Evolutionary conservation across 2,329 filamentous ascomycete species (phyloP).

Genomic region (Diaporthe helianthi): DNA sequence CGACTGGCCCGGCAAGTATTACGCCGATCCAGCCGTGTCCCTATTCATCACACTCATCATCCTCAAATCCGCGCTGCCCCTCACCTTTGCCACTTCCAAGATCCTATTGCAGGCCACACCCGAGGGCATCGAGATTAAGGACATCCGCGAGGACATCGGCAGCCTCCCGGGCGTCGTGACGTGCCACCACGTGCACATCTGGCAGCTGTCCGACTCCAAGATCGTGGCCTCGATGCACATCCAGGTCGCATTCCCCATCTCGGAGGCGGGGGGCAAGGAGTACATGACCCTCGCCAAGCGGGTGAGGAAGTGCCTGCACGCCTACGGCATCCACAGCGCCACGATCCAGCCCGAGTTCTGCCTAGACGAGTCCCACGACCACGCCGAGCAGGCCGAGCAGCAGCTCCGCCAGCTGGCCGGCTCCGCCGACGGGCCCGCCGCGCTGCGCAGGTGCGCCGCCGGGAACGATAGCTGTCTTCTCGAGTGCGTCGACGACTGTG

Average conservation of each 20-base stretch:
- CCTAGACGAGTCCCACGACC: constrained; percentile 55
- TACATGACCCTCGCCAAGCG: constrained; percentile 92
- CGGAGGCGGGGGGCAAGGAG: constrained; percentile 75
- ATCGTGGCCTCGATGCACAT: constrained; percentile 93
- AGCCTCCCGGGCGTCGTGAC: constrained; percentile 83
- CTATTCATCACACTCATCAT: constrained; percentile 89
- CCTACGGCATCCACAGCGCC: constrained; percentile 93
- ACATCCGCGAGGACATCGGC: constrained; percentile 92
- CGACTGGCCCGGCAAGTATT: constrained; percentile 79
- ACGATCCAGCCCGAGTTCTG: constrained; percentile 96
- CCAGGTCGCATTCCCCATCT: constrained; percentile 88
- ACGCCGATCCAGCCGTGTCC: constrained; percentile 90
- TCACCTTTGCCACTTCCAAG: constrained; percentile 80
- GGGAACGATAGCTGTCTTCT: constrained; percentile 54
- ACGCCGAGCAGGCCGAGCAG: constrained; percentile 43
- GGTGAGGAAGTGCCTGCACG: constrained; percentile 88
- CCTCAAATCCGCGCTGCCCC: constrained; percentile 75
- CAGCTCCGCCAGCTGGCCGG: constrained; percentile 31
- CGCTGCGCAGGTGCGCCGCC: constrained; percentile 35
- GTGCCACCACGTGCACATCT: constrained; percentile 96
- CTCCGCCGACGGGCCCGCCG: constrained; percentile 42
- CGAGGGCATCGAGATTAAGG: constrained; percentile 83
- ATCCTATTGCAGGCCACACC: constrained; percentile 95
- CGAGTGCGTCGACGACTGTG: constrained; percentile 58
- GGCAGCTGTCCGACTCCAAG: constrained; percentile 96